Base-by-base conservation (phyloP, 2,329 filamentous ascomycete genomes). In the Lecanosticta acicola region DNA sequence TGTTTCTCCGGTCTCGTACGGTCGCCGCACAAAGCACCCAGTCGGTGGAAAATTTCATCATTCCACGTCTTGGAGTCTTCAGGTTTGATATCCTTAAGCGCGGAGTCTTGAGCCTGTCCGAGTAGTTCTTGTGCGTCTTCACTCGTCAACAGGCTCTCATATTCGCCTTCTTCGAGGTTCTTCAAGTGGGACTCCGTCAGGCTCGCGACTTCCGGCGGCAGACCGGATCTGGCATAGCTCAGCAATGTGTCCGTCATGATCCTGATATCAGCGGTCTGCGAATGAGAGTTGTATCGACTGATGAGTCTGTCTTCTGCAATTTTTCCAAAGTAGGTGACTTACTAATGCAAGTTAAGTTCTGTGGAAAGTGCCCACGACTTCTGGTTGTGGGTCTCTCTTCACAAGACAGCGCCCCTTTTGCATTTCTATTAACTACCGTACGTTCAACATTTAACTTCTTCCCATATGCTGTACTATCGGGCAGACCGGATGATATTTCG, bases 31-130 rank as follows among this genome's bases (percentile, higher is more conserved):
- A 73, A 53, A 3, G 64, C 41, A 1, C 66, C 64, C 1, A 74
- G 51, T 4, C 71, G 65, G 32, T 68, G 65, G 48, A 71, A 71
- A 14, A 74, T 60, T 38, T 63, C 72, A 54, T 74, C 71, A 53
- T 57, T 70, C 72, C 72, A 75, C 2, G 59, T 50, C 2, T 56
- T 53, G 41, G 67, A 70, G 38, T 68, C 63, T 32, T 60, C 50
- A 3, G 57, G 39, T 9, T 61, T 54, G 1, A 66, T 53, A 13
- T 63, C 42, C 26, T 65, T 59, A 2, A 64, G 61, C 3, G 56
- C 46, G 9, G 66, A 59, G 38, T 64, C 60, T 32, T 68, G 56
- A 26, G 63, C 53, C 39, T 67, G 66, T 18, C 70, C 70, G 32
- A 74, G 63, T 20, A 74, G 49, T 35, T 64, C 50, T 39, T 65